These are phyloP conservation scores for Botrytis porri DNA, from an alignment of 2,329 filamentous ascomycete genomes.

Conservation along the genomic window DNA sequence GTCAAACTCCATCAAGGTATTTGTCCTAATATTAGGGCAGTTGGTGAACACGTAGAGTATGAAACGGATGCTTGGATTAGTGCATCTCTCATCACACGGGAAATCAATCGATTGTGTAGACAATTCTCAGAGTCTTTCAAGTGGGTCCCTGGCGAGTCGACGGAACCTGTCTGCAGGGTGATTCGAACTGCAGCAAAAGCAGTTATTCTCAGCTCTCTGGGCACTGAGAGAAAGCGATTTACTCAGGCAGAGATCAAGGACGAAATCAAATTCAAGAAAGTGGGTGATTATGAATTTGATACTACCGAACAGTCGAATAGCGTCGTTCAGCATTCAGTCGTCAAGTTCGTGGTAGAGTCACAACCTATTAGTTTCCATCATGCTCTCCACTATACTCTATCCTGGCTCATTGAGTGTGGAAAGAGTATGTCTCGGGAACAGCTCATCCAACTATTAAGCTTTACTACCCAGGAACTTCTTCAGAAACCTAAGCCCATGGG, in stretches of 20 bases:
- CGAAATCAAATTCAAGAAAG: slow-evolving; percentile 75
- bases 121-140: slow-evolving; percentile 86
- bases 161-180: slow-evolving; percentile 63
- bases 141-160: slow-evolving; percentile 62
- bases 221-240: slow-evolving; percentile 83
- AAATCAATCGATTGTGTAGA: slow-evolving; percentile 89
- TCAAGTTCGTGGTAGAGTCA: slow-evolving; percentile 84
- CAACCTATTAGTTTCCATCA: slow-evolving; percentile 97
- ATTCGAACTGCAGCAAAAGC: slow-evolving; percentile 75
- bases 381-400: slow-evolving; percentile 90
- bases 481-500: slow-evolving; percentile 62
- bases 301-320: slow-evolving; percentile 34
- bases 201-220: slow-evolving; percentile 85
- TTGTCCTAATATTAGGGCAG: slow-evolving; percentile 85
- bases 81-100: slow-evolving; percentile 86
- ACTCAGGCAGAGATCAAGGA: slow-evolving; percentile 84
- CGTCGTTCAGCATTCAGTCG: slow-evolving; percentile 56
- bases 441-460: slow-evolving; percentile 66
- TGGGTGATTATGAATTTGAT: slow-evolving; percentile 80
- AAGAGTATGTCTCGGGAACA: slow-evolving; percentile 68
- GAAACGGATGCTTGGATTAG: slow-evolving; percentile 98
- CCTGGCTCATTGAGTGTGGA: slow-evolving; percentile 90
- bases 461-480: slow-evolving; percentile 68
- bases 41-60: slow-evolving; percentile 96
- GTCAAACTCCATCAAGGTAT: slow-evolving; percentile 97